phyloP scores from a whole-genome alignment of 2,329 filamentous ascomycete genomes.

The Herpomyces periplanetae region DNA sequence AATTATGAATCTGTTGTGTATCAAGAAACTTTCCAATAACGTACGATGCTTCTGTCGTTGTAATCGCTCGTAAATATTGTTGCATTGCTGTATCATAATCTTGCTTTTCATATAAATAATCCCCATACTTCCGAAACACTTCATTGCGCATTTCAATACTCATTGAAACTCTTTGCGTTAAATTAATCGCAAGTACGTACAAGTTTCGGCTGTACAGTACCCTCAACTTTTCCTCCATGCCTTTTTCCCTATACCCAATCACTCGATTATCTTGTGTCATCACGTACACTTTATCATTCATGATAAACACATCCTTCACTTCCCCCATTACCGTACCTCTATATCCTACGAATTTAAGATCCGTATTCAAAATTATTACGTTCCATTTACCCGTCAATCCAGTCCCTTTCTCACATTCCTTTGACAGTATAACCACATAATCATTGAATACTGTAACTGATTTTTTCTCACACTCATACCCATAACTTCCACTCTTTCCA shows the following conservation, averaged over 20 bases:
- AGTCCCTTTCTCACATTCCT: too few relatives aligned
- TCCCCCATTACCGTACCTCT: conserved; percentile 47
- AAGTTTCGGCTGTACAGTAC: conserved; percentile 77
- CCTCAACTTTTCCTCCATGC: conserved; percentile 57
- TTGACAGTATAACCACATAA: conserved; percentile 32
- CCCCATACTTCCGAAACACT: conserved; percentile 73
- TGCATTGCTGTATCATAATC: conserved; percentile 98
- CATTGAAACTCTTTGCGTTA: conserved; percentile 58
- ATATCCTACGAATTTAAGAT: conserved; percentile 57
- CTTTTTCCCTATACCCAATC: conserved; percentile 58
- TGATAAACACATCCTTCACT: conserved; percentile 39
- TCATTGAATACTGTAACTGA: conserved; percentile 38
- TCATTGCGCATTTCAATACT: conserved; percentile 44
- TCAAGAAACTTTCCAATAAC: conserved; percentile 89
- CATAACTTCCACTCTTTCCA: conserved; percentile 49
- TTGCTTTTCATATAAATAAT: conserved; percentile 69
- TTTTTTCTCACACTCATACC: conserved; percentile 66
- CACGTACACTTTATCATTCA: conserved; percentile 41
- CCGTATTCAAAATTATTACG: conserved; percentile 65
- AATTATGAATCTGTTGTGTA: conserved; percentile 80
- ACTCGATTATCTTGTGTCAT: conserved; percentile 13
- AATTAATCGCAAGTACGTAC: conserved; percentile 57
- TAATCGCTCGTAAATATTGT: conserved; percentile 79
- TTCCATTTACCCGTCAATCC: conserved; percentile 51
- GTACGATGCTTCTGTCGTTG: conserved; percentile 78